These are phyloP conservation scores for Musa troglodytarum DNA, from an alignment of 176 grass and related monocot species.

Conservation along the genomic window DNA sequence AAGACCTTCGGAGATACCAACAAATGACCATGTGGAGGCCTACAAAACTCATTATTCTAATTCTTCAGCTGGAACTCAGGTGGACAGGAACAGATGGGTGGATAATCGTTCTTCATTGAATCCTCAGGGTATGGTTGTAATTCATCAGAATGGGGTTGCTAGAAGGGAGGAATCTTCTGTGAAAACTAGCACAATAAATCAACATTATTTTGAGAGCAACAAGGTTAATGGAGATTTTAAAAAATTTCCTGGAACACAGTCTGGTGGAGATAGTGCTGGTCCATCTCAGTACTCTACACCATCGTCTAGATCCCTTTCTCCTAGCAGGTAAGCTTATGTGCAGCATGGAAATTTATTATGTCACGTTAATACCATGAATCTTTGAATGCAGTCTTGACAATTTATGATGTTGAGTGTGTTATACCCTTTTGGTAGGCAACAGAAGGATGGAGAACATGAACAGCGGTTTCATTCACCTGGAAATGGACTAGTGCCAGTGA, in stretches of 20 bases:
- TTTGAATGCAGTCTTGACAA: background rate
- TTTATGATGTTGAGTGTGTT: background rate
- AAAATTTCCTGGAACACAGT: conserved; percentile 24
- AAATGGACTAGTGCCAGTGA: conserved; percentile 42
- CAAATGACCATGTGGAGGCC: conserved; percentile 21
- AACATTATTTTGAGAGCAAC: conserved; percentile 17
- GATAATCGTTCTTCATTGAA: conserved; percentile 11
- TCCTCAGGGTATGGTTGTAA: conserved; percentile 16
- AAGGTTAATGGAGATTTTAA: conserved; percentile 41
- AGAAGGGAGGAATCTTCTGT: conserved; percentile 22
- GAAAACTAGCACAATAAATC: conserved; percentile 22
- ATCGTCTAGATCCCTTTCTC: conserved; percentile 73
- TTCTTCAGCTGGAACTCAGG: conserved; percentile 12
- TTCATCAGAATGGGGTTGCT: conserved; percentile 30
- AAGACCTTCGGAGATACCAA: conserved; percentile 7
- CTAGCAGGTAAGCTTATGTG: conserved; percentile 41
- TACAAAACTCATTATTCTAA: conserved; percentile 17
- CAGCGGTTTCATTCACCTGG: conserved; percentile 32
- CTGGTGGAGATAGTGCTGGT: conserved; percentile 28
- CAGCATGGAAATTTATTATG: background rate
- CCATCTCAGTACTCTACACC: conserved; percentile 65
- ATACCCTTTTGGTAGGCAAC: conserved; percentile 34
- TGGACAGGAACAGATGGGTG: conserved; percentile 17
- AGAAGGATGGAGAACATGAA: conserved; percentile 62
- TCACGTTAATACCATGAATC: background rate